Percentiles rank a stretch among this genome's conserved stretches.
These are phyloP conservation scores for Salix arbutifolia DNA, from an alignment of 345 rosid species.

Conservation along the genomic window DNA sequence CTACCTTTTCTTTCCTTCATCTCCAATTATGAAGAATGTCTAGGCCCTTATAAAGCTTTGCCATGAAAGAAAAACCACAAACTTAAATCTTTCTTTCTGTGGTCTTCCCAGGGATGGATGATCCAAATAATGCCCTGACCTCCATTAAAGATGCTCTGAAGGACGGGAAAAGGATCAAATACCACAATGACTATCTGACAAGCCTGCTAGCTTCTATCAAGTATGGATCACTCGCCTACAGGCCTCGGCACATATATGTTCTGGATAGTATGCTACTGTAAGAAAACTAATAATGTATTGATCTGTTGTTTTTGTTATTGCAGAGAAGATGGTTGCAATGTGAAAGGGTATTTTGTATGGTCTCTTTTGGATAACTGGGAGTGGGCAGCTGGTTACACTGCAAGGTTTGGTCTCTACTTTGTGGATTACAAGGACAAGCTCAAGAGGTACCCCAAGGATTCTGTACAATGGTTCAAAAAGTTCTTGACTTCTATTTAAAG, in stretches of 20 bases:
- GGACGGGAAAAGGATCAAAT: conserved; percentile 76
- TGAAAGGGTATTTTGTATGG: conserved; percentile 92
- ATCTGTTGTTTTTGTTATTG: conserved; percentile 8
- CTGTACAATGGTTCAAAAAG: conserved; percentile 88
- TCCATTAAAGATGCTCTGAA: conserved; percentile 56
- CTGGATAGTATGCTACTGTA: background rate
- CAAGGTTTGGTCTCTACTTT: conserved; percentile 87
- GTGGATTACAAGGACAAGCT: conserved; percentile 78
- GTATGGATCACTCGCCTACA: conserved; percentile 24
- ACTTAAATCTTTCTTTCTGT: background rate
- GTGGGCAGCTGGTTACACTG: conserved; percentile 83
- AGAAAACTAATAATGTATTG: background rate
- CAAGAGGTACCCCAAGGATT: conserved; percentile 85
- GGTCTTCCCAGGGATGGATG: conserved; percentile 83
- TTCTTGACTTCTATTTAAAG: conserved; percentile 44
- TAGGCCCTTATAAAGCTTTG: background rate
- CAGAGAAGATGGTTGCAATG: conserved; percentile 96
- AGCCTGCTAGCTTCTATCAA: conserved; percentile 70
- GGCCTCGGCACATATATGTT: background rate
- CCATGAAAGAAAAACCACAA: background rate
- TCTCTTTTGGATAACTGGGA: conserved; percentile 92
- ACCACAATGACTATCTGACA: conserved; percentile 76
- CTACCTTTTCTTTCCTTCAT: background rate
- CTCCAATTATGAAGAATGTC: background rate
- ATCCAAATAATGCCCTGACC: conserved; percentile 45